phyloP scores from a whole-genome alignment of 2,329 filamentous ascomycete genomes.

The Colletotrichum limetticola region DNA sequence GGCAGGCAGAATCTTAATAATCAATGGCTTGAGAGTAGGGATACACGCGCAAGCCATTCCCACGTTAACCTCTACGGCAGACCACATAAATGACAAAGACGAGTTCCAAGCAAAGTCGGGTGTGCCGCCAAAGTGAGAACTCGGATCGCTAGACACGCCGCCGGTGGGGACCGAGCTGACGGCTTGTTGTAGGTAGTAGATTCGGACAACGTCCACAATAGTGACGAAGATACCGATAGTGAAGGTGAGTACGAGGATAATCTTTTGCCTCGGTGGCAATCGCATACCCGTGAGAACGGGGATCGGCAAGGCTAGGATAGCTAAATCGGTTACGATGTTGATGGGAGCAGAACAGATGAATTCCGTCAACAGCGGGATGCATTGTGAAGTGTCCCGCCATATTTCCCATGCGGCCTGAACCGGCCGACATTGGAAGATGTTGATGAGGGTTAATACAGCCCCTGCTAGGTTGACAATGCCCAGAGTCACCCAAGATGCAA shows the following conservation, averaged over 20 bases:
- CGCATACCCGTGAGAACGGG: slow-evolving; percentile 89
- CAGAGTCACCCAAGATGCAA: slow-evolving; percentile 84
- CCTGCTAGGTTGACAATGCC: slow-evolving; percentile 83
- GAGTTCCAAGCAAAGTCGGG: slow-evolving; percentile 77
- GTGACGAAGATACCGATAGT: slow-evolving; percentile 88
- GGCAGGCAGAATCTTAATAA: slow-evolving; percentile 70
- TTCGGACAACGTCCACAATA: slow-evolving; percentile 87
- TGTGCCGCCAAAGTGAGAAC: slow-evolving; percentile 61
- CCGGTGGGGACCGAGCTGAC: slow-evolving; percentile 55
- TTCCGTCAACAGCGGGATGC: slow-evolving; percentile 69
- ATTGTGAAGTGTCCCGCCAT: slow-evolving; percentile 48
- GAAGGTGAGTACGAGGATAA: slow-evolving; percentile 88
- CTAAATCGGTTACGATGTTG: slow-evolving; percentile 91
- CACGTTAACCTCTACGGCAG: slow-evolving; percentile 88
- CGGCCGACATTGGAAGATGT: slow-evolving; percentile 87
- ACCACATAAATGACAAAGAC: slow-evolving; percentile 92
- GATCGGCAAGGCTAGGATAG: slow-evolving; percentile 87
- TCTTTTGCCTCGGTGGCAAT: slow-evolving; percentile 86
- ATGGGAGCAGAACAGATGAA: slow-evolving; percentile 84
- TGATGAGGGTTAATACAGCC: slow-evolving; percentile 82
- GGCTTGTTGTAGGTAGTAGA: slow-evolving; percentile 88
- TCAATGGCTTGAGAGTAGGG: slow-evolving; percentile 89
- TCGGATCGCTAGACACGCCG: slow-evolving; percentile 46
- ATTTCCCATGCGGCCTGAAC: slow-evolving; percentile 74
- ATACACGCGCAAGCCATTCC: slow-evolving; percentile 92